Percentiles rank a stretch among this genome's conserved stretches.
Evolutionary conservation across 176 grass and related monocot species (phyloP).

Genomic region (Lolium perenne): DNA sequence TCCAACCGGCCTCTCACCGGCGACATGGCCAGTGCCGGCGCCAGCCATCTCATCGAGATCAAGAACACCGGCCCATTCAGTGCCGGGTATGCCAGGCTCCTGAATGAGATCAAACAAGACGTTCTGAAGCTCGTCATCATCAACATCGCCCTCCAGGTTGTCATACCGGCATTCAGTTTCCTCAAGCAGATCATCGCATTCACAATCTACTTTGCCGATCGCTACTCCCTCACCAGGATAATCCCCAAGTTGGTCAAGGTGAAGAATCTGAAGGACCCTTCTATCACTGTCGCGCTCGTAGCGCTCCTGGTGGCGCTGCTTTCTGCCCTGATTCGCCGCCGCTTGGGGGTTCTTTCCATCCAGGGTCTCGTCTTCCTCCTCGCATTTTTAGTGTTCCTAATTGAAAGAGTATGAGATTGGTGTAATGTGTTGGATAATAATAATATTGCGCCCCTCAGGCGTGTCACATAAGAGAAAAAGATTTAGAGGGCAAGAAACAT

Average conservation of each 20-base stretch:
- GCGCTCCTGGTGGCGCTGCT: background rate
- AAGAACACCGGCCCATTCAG: background rate
- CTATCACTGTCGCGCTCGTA: background rate
- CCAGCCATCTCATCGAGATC: background rate
- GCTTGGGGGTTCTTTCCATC: background rate
- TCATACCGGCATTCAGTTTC: background rate
- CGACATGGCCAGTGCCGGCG: background rate
- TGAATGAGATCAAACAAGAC: background rate
- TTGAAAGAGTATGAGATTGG: too few relatives aligned
- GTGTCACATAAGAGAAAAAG: too few relatives aligned
- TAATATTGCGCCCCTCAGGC: too few relatives aligned
- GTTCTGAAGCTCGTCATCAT: background rate
- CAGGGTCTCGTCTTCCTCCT: background rate
- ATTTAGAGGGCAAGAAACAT: too few relatives aligned
- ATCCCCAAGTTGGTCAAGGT: background rate
- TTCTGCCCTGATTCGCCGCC: background rate
- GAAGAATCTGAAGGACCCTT: background rate
- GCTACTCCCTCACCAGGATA: slow-evolving; percentile 6
- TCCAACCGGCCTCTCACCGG: background rate
- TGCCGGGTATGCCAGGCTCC: slow-evolving; percentile 14
- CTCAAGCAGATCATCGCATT: background rate
- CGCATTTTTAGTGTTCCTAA: background rate
- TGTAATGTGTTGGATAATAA: too few relatives aligned
- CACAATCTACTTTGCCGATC: slow-evolving; percentile 27
- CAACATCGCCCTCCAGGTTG: background rate